These are phyloP conservation scores for Phaeosphaeriaceae sp. DNA, from an alignment of 2,329 filamentous ascomycete genomes.

Conservation along the genomic window DNA sequence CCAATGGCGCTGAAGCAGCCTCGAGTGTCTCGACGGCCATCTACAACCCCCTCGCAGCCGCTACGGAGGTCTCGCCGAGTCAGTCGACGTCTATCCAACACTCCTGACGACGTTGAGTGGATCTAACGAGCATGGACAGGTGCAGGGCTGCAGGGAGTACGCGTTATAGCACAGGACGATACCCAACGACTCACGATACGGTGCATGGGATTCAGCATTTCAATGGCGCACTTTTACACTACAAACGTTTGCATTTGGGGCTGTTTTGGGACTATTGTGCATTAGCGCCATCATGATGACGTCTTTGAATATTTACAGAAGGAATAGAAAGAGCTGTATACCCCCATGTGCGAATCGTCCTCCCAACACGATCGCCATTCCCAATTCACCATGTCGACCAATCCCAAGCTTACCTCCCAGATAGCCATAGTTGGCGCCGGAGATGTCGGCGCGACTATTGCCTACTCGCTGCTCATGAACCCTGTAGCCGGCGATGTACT, in stretches of 20 bases:
- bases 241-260: background rate
- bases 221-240: background rate
- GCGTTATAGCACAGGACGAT: too few relatives aligned
- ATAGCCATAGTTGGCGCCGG: constrained; percentile 33
- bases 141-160: too few relatives aligned
- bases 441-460: constrained; percentile 31
- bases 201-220: background rate
- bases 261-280: constrained; percentile 8
- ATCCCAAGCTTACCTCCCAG: constrained; percentile 25
- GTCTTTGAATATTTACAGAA: constrained; percentile 11
- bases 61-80: background rate
- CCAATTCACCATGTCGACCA: constrained; percentile 12
- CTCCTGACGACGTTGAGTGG: background rate
- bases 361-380: background rate
- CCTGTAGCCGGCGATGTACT: constrained; percentile 26
- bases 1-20: background rate
- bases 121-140: background rate
- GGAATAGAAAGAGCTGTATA: background rate
- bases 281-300: constrained; percentile 25
- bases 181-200: background rate
- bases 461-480: constrained; percentile 34
- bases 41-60: background rate
- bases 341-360: background rate
- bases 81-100: background rate
- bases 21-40: background rate